phyloP scores from a whole-genome alignment of 78 protist genomes.

The Dictyostelium firmibasis region DNA sequence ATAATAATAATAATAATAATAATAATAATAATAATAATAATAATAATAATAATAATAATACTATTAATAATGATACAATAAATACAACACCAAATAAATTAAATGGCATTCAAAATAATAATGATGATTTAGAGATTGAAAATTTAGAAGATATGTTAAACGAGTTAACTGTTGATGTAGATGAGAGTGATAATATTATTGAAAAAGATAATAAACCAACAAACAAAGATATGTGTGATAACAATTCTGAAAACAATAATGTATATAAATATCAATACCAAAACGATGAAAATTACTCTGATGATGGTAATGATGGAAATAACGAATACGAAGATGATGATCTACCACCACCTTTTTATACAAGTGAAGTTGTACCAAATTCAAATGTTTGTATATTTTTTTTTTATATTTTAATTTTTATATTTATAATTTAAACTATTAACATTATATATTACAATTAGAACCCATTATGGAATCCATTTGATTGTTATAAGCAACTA shows the following conservation, averaged over 20 bases:
- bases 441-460: neutral
- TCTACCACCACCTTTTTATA: slow-evolving; percentile 72
- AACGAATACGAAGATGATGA: neutral
- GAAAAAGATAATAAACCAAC: neutral
- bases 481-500: slow-evolving; percentile 66
- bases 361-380: slow-evolving; percentile 54
- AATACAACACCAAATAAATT: neutral
- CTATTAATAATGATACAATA: neutral
- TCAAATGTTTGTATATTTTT: slow-evolving; percentile 31
- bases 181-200: neutral
- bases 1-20: neutral
- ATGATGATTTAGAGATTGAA: neutral
- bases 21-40: neutral
- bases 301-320: neutral
- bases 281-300: neutral
- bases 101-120: neutral
- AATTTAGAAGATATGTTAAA: neutral
- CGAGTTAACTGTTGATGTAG: neutral
- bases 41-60: neutral
- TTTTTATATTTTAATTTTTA: neutral
- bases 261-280: neutral
- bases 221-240: neutral
- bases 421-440: neutral
- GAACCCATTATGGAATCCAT: slow-evolving; percentile 76
- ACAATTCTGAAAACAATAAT: neutral